These are phyloP conservation scores for Erigeron canadensis DNA, from an alignment of 129 eudicot species.

Conservation along the genomic window DNA sequence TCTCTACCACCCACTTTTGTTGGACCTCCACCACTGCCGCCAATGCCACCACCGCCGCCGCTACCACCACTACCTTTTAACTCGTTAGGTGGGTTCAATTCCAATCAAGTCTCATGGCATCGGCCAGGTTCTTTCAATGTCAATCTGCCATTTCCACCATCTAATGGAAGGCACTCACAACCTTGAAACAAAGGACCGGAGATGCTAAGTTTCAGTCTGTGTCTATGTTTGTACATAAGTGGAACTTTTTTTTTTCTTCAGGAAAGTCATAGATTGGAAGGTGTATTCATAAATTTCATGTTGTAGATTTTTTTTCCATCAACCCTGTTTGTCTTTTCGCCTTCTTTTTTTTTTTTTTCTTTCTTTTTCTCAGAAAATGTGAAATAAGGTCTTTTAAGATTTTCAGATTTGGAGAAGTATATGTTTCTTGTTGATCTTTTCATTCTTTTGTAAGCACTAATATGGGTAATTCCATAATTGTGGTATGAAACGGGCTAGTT, in stretches of 20 bases:
- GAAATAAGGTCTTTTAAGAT: conserved; percentile 1
- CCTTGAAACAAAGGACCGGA: conserved; percentile 22
- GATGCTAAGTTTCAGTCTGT: background rate
- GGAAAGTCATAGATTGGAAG: background rate
- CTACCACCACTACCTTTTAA: conserved; percentile 15
- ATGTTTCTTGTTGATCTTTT: conserved; percentile 1
- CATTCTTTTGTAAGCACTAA: background rate
- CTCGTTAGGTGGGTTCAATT: conserved; percentile 11
- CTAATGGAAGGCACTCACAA: conserved; percentile 27
- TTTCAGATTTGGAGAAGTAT: background rate
- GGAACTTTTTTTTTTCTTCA: conserved; percentile 13
- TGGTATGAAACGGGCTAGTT: background rate
- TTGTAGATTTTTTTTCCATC: conserved; percentile 20
- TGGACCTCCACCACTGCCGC: conserved; percentile 15
- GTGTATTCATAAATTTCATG: conserved; percentile 17
- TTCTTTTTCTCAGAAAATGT: background rate
- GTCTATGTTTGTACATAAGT: conserved; percentile 35
- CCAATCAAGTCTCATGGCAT: conserved; percentile 26
- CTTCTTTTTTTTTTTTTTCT: conserved; percentile 3
- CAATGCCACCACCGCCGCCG: background rate
- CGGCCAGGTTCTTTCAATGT: conserved; percentile 18
- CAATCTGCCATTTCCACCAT: conserved; percentile 13
- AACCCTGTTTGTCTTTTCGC: background rate
- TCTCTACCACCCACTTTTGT: conserved; percentile 5
- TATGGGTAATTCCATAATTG: background rate